A percentile compares a stretch with the other conserved stretches of the same genome.
These are phyloP conservation scores for Petrea volubilis DNA, from an alignment of 257 asterid genomes.

Conservation along the genomic window DNA sequence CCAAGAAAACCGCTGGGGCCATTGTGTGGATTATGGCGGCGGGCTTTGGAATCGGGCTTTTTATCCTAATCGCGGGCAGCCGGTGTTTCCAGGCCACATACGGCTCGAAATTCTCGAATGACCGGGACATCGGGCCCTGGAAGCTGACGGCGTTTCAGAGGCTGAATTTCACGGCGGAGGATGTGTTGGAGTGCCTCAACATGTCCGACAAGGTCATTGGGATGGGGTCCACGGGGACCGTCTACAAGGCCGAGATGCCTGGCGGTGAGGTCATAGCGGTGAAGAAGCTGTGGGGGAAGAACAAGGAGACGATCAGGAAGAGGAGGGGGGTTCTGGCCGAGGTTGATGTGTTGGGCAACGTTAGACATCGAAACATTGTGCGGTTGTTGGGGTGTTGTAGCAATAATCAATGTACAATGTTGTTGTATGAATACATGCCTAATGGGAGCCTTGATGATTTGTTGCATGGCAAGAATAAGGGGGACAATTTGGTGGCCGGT, in stretches of 20 bases:
- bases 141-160: constrained; percentile 81
- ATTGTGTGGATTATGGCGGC: constrained; percentile 82
- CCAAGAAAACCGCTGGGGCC: constrained; percentile 68
- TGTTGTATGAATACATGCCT: constrained; percentile 73
- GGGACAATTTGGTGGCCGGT: constrained; percentile 52
- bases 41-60: constrained; percentile 69
- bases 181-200: constrained; percentile 62
- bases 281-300: constrained; percentile 82
- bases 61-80: constrained; percentile 54
- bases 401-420: constrained; percentile 64
- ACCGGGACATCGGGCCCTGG: constrained; percentile 67
- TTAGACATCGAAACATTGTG: constrained; percentile 85
- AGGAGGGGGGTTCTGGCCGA: constrained; percentile 79
- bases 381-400: constrained; percentile 73
- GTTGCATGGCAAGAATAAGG: constrained; percentile 72
- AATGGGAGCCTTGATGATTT: constrained; percentile 71
- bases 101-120: constrained; percentile 37
- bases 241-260: constrained; percentile 93
- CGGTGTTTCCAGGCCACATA: constrained; percentile 62
- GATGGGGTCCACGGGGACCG: constrained; percentile 85
- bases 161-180: constrained; percentile 78
- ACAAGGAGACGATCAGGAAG: constrained; percentile 52
- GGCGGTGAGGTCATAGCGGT: constrained; percentile 93
- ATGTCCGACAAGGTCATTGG: constrained; percentile 65
- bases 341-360: constrained; percentile 85